A percentile compares a stretch with the other conserved stretches of the same genome.
Evolutionary conservation across 2,329 filamentous ascomycete genomes (phyloP).

Genomic region (Ceratocystis ficicola): DNA sequence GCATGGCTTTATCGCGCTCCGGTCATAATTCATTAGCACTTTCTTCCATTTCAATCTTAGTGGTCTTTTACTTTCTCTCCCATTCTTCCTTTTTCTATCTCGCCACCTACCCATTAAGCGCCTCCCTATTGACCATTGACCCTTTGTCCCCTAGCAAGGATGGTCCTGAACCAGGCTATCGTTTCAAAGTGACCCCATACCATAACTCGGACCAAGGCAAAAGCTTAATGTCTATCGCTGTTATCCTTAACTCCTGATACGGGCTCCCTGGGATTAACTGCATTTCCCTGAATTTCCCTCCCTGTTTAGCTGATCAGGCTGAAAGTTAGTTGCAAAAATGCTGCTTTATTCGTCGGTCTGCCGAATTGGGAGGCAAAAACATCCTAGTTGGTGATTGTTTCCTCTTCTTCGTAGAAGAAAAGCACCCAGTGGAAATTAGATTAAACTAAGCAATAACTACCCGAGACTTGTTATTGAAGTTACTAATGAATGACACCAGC

Average conservation of each 20-base stretch:
- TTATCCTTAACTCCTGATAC: neutral
- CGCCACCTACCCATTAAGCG: neutral
- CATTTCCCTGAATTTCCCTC: no score
- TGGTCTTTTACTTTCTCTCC: neutral
- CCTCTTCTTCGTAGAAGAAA: no score
- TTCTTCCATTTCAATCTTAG: neutral
- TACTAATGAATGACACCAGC: no score
- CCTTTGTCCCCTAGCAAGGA: neutral
- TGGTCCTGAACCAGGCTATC: neutral
- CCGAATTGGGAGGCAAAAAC: no score
- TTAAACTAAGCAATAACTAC: no score
- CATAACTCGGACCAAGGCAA: neutral
- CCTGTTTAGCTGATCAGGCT: no score
- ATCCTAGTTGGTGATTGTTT: no score
- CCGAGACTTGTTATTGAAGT: no score
- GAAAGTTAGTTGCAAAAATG: neutral
- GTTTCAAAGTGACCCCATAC: neutral
- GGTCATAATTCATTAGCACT: conserved; percentile 8
- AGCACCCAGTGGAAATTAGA: no score
- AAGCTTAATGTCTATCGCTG: neutral
- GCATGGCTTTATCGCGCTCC: neutral
- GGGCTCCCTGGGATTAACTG: neutral
- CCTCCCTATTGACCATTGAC: neutral
- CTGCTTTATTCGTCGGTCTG: no score
- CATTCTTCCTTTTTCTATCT: neutral